A percentile compares a stretch with the other conserved stretches of the same genome.
phyloP scores from a whole-genome alignment of 768 basidiomycete genomes.

The Lactifluus echinatus region DNA sequence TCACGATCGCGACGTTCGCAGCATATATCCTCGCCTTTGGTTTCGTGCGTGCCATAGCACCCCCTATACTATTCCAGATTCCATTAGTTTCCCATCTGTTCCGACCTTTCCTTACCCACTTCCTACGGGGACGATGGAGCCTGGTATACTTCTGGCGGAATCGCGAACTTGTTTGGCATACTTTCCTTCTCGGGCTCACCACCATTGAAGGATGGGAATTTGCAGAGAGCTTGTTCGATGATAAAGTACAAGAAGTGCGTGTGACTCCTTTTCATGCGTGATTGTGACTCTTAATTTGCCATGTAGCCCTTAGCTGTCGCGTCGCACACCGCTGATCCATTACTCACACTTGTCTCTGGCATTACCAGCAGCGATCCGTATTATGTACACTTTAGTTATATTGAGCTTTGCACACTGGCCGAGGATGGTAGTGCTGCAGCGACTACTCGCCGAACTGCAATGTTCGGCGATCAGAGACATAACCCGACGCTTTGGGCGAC shows the following conservation, averaged over 20 bases:
- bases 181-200: conserved; percentile 42
- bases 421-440: conserved; percentile 35
- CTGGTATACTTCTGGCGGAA: conserved; percentile 42
- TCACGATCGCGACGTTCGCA: conserved; percentile 20
- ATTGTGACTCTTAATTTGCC: background rate
- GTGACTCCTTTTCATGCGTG: background rate
- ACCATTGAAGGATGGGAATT: conserved; percentile 58
- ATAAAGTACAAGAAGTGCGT: conserved; percentile 47
- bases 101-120: conserved; percentile 58
- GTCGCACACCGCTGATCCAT: conserved; percentile 39
- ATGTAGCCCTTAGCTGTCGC: conserved; percentile 42
- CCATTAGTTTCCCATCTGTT: conserved; percentile 44
- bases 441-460: conserved; percentile 37
- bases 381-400: conserved; percentile 59
- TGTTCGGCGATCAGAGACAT: conserved; percentile 65
- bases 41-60: conserved; percentile 35
- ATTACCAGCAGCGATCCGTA: conserved; percentile 41
- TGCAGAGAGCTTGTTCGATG: conserved; percentile 51
- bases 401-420: conserved; percentile 49
- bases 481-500: conserved; percentile 55
- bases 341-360: conserved; percentile 54
- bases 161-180: conserved; percentile 36
- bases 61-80: conserved; percentile 46
- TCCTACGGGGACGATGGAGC: conserved; percentile 49
- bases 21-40: conserved; percentile 40